phyloP scores from a whole-genome alignment of 1,139 yeast genomes.

The Geotrichum siamense region DNA sequence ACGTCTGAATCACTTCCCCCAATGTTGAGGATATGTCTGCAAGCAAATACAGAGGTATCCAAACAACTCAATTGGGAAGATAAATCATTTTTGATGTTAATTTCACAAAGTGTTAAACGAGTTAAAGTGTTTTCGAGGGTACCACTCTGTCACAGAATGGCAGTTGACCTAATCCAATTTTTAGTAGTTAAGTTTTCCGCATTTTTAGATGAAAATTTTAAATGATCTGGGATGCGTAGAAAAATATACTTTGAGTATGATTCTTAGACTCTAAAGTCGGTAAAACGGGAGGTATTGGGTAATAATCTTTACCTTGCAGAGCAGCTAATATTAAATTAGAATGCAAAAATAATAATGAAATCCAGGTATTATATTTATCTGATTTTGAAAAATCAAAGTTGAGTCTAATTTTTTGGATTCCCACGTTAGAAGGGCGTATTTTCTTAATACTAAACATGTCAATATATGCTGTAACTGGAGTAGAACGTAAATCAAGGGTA shows the following conservation, averaged over 20 bases:
- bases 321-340: conserved; percentile 14
- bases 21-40: conserved; percentile 4
- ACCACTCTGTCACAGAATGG: conserved; percentile 6
- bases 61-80: conserved; percentile 7
- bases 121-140: conserved; percentile 3
- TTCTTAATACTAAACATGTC: conserved; percentile 1
- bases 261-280: not conserved
- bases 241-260: not conserved
- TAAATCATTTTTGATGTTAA: not conserved
- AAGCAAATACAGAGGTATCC: conserved; percentile 10
- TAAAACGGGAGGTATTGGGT: conserved; percentile 1
- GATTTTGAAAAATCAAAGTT: not conserved
- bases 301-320: conserved; percentile 5
- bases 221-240: not conserved
- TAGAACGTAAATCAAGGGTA: conserved; percentile 5
- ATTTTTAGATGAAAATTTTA: not conserved
- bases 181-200: conserved; percentile 5
- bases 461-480: not conserved
- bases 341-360: conserved; percentile 10
- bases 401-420: not conserved
- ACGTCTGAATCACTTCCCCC: not conserved
- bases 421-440: not conserved
- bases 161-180: conserved; percentile 10
- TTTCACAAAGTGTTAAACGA: not conserved
- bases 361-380: conserved; percentile 9